Evolutionary conservation across 1,284 basidiomycete genomes (phyloP), one percentile per base, ranked within the genome.

Genomic region (Cutaneotrichosporon cutaneum): DNA sequence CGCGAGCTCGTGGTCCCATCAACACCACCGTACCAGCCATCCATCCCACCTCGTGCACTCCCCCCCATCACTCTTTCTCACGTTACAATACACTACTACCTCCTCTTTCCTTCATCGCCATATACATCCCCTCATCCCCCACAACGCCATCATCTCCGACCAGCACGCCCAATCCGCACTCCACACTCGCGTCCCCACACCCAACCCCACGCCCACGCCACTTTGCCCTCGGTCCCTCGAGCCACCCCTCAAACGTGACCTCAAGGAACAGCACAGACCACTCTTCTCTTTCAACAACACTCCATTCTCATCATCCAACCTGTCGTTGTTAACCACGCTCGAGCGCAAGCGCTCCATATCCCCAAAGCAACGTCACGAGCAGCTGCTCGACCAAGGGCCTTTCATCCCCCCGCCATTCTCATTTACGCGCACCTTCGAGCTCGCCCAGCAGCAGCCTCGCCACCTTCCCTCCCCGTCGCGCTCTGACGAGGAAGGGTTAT

Each of bases 261-360:
- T 6, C 24, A 11, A 51, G 32, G 21, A 48, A n/a, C 24, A 6
- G 48, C 48, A 51, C 48, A 18, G 48, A 51, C 48, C 48, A 27
- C 26, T 18, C 13, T 30, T 22, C n/a, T 51, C 48, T 51, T 51
- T 51, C 48, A 51, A 51, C 48, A 51, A 51, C 48, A 51, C 48
- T 30, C 24, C 48, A 42, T 16, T 32, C 48, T 32, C 48, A 32
- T 48, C 26, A 24, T 48, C 45, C 45, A 48, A 9, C 48, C 26
- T 51, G 48, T 26, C 14, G 14, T 27, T 32, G 24, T 18, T 32
- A n/a, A 9, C 4, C 27, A 30, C 11, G 18, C 13, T 26, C 27
- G 48, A 51, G 48, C 48, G 26, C 4, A 27, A 27, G 9, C 48
- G 48, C 48, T 51, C 48, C 48, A 27, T 51, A 14, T 32, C 26